Conservation (phyloP, 331 rosid genomes). For the Spiraea crenata region DNA sequence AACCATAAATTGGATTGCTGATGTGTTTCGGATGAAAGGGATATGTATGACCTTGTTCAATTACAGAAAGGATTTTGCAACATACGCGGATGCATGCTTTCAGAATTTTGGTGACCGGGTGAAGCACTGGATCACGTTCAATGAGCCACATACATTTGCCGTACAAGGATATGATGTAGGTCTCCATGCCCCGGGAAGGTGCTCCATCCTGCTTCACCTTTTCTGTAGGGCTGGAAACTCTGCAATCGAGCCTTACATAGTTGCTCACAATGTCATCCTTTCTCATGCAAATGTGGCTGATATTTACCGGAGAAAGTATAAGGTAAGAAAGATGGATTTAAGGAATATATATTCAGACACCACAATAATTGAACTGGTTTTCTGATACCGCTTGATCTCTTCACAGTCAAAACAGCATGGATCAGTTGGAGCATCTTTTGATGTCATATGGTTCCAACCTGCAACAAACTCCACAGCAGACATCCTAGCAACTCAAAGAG, state of each 20-base stretch:
- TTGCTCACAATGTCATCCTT: conserved; percentile 73
- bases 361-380: background rate
- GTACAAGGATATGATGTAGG: conserved; percentile 90
- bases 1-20: too few relatives aligned
- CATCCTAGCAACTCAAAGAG: conserved; percentile 75
- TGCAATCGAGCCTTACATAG: conserved; percentile 83
- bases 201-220: conserved; percentile 62
- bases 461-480: conserved; percentile 56
- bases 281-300: conserved; percentile 65
- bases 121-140: too few relatives aligned
- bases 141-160: too few relatives aligned
- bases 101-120: too few relatives aligned
- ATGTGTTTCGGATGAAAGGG: too few relatives aligned
- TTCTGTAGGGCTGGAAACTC: conserved; percentile 79
- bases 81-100: too few relatives aligned
- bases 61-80: too few relatives aligned
- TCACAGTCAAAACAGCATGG: conserved; percentile 61
- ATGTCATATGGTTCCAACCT: conserved; percentile 86
- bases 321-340: conserved; percentile 43
- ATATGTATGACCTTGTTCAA: too few relatives aligned
- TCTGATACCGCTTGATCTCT: background rate
- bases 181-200: conserved; percentile 89
- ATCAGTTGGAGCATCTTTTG: conserved; percentile 71
- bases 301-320: conserved; percentile 63
- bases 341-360: background rate